Conservation (phyloP, 345 rosid species). For the Dipteronia dyeriana region DNA sequence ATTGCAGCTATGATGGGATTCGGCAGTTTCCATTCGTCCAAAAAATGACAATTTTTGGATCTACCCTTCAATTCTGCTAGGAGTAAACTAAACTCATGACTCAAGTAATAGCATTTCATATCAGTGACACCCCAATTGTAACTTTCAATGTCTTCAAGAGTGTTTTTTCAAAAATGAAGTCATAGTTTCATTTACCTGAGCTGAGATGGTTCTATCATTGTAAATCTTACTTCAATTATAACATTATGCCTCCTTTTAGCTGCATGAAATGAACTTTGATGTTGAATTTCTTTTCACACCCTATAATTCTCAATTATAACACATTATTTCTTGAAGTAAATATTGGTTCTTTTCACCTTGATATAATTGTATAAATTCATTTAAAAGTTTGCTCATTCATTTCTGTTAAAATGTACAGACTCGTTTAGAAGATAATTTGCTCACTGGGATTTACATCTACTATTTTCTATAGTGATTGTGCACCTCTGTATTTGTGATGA, state of each 20-base stretch:
- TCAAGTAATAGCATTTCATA: background rate
- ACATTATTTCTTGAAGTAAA: too few species aligned
- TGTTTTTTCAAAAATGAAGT: background rate
- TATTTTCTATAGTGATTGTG: too few species aligned
- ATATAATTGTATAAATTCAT: too few species aligned
- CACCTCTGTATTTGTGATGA: too few species aligned
- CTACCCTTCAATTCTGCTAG: background rate
- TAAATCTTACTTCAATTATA: background rate
- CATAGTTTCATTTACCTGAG: background rate
- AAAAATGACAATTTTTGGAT: conserved; percentile 42
- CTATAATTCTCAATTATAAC: too few species aligned
- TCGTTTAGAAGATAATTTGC: too few species aligned
- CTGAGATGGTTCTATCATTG: background rate
- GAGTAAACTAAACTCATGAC: background rate
- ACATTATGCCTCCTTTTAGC: background rate
- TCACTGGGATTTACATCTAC: too few species aligned
- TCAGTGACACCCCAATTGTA: background rate
- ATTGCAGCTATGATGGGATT: conserved; percentile 98
- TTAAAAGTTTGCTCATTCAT: too few species aligned
- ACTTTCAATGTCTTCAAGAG: background rate
- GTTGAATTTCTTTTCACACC: too few species aligned
- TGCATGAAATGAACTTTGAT: too few species aligned
- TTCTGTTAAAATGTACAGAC: too few species aligned
- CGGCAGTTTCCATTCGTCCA: conserved; percentile 86
- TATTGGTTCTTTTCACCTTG: too few species aligned